phyloP scores from a whole-genome alignment of 1,139 yeast species.

The Yamadazyma spencermartinsiae region DNA sequence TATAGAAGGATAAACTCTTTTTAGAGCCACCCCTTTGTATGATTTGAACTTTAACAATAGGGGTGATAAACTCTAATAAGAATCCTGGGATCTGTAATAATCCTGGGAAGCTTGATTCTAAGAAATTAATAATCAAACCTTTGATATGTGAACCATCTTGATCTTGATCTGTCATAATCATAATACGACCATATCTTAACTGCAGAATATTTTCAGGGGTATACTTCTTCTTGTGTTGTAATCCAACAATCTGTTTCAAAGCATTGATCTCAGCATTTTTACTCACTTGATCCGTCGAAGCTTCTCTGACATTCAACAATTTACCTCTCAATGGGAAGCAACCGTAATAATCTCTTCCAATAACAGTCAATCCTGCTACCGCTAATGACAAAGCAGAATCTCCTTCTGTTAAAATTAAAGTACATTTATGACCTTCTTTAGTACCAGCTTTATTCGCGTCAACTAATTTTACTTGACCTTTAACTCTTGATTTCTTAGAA shows the following conservation, averaged over 20 bases:
- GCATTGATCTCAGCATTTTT: slow-evolving; percentile 95
- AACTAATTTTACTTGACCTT: slow-evolving; percentile 85
- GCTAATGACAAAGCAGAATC: slow-evolving; percentile 95
- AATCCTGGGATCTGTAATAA: slow-evolving; percentile 89
- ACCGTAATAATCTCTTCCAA: slow-evolving; percentile 94
- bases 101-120: slow-evolving; percentile 95
- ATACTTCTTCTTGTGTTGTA: slow-evolving; percentile 88
- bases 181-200: slow-evolving; percentile 90
- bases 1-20: slow-evolving; percentile 73
- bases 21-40: slow-evolving; percentile 60
- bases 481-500: slow-evolving; percentile 76
- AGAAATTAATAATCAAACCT: slow-evolving; percentile 89
- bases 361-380: slow-evolving; percentile 90
- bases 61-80: slow-evolving; percentile 90
- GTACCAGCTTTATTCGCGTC: slow-evolving; percentile 99
- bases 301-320: slow-evolving; percentile 92
- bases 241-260: slow-evolving; percentile 90
- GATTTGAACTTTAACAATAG: slow-evolving; percentile 88
- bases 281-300: slow-evolving; percentile 88
- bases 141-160: slow-evolving; percentile 99
- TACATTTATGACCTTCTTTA: slow-evolving; percentile 85
- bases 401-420: slow-evolving; percentile 93
- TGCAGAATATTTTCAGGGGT: slow-evolving; percentile 60
- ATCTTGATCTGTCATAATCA: slow-evolving; percentile 99
- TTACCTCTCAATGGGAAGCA: slow-evolving; percentile 96